These are phyloP conservation scores for Calonectria pteridis DNA, from an alignment of 2,329 filamentous ascomycete species.

Conservation along the genomic window DNA sequence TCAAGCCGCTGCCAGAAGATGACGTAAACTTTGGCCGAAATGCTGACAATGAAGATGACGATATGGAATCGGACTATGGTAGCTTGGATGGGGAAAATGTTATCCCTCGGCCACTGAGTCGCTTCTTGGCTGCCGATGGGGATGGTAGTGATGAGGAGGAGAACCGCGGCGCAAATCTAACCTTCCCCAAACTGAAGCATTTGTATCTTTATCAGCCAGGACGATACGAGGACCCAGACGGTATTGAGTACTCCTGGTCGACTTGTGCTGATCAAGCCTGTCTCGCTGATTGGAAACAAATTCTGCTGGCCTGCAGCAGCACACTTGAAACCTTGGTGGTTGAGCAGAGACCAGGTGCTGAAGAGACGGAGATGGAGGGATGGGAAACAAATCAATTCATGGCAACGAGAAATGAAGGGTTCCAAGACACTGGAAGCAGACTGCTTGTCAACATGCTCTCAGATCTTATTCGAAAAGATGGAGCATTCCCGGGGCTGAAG, in stretches of 20 bases:
- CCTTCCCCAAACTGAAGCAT: not conserved
- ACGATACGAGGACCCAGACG: not conserved
- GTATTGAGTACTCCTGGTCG: not conserved
- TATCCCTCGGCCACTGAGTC: not conserved
- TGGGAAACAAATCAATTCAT: conserved; percentile 1
- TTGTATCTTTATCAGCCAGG: not conserved
- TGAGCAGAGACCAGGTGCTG: not conserved
- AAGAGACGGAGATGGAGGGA: not conserved
- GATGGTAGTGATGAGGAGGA: too few relatives aligned
- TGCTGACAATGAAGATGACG: not conserved
- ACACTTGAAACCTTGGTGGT: not conserved
- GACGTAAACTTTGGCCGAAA: not conserved
- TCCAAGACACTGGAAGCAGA: not conserved
- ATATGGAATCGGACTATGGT: not conserved
- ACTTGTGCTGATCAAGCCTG: not conserved
- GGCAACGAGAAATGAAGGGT: not conserved
- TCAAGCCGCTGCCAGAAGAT: not conserved
- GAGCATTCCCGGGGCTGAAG: not conserved
- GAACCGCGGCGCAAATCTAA: not conserved
- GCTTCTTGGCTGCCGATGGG: not conserved
- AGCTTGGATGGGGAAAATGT: not conserved
- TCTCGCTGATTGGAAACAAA: not conserved
- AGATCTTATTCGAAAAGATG: not conserved
- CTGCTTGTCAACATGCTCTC: not conserved
- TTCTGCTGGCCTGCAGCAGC: not conserved